phyloP scores from a whole-genome alignment of 768 basidiomycete species.

The Calocera viscosa region DNA sequence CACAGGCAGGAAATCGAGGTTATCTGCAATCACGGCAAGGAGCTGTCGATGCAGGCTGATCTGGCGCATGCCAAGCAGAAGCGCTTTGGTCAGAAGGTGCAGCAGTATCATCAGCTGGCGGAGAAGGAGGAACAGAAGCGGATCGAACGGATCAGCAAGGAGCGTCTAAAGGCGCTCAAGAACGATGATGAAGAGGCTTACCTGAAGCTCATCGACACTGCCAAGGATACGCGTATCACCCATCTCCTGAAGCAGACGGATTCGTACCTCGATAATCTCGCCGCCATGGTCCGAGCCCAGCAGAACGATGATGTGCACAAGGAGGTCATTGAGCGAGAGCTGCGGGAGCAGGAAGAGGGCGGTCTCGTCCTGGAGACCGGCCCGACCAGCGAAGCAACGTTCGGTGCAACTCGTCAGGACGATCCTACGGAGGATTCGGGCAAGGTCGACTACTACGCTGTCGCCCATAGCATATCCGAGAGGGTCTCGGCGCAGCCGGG shows the following conservation, averaged over 20 bases:
- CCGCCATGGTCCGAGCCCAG: conserved; percentile 85
- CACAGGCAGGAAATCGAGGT: conserved; percentile 85
- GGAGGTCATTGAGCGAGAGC: conserved; percentile 24
- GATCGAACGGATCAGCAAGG: conserved; percentile 89
- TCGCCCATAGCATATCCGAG: conserved; percentile 87
- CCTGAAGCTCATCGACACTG: conserved; percentile 96
- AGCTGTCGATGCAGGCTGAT: conserved; percentile 51
- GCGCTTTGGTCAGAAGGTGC: conserved; percentile 61
- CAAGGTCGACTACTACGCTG: conserved; percentile 91
- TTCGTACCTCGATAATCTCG: conserved; percentile 83
- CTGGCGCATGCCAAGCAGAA: conserved; percentile 48
- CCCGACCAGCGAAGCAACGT: conserved; percentile 73
- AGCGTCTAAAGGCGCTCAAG: conserved; percentile 94
- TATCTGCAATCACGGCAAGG: conserved; percentile 73
- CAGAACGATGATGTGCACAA: conserved; percentile 52
- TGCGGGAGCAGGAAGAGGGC: conserved; percentile 21
- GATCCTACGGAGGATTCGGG: conserved; percentile 49
- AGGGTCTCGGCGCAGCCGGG: conserved; percentile 59
- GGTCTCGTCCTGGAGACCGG: conserved; percentile 53
- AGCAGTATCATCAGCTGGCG: conserved; percentile 73
- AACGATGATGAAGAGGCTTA: conserved; percentile 99
- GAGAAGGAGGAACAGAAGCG: conserved; percentile 98
- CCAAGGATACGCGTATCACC: conserved; percentile 97
- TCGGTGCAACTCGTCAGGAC: conserved; percentile 63
- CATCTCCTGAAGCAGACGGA: conserved; percentile 93